Evolutionary conservation across 768 basidiomycete genomes (phyloP).

Genomic region (Suillus bovinus): DNA sequence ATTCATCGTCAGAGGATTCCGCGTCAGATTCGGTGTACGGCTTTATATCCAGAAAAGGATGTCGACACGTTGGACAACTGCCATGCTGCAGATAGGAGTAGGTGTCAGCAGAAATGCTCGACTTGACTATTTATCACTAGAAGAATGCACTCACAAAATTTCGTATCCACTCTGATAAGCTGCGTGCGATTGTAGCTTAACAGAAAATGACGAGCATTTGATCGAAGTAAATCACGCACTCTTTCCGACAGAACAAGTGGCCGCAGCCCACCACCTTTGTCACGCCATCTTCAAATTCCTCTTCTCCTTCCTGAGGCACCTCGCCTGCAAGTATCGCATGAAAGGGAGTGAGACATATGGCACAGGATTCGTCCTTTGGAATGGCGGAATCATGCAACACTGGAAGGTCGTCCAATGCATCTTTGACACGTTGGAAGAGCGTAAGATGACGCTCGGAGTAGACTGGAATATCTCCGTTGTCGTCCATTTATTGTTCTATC

Average conservation of each 20-base stretch:
- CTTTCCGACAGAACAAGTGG: constrained; percentile 67
- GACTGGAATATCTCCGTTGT: constrained; percentile 16
- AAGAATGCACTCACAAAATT: constrained; percentile 42
- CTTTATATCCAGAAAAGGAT: constrained; percentile 55
- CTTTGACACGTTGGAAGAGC: constrained; percentile 31
- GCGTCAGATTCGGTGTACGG: constrained; percentile 55
- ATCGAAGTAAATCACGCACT: constrained; percentile 43
- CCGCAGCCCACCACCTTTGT: constrained; percentile 62
- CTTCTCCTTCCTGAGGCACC: constrained; percentile 12
- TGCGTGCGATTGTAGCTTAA: constrained; percentile 22
- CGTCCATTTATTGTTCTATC: constrained; percentile 11
- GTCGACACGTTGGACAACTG: constrained; percentile 68
- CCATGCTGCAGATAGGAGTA: constrained; percentile 51
- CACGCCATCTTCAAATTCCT: constrained; percentile 36
- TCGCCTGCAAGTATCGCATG: constrained; percentile 40
- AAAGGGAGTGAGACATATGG: constrained; percentile 64
- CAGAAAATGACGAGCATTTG: neutral
- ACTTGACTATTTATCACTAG: neutral
- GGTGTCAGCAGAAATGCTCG: constrained; percentile 7
- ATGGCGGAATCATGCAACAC: constrained; percentile 39
- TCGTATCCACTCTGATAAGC: constrained; percentile 68
- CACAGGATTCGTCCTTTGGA: constrained; percentile 56
- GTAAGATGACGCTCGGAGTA: constrained; percentile 16
- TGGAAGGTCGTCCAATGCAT: constrained; percentile 46
- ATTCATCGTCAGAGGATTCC: constrained; percentile 71